These are phyloP conservation scores for Xylaria sp. DNA, from an alignment of 2,329 filamentous ascomycete genomes.

Conservation along the genomic window DNA sequence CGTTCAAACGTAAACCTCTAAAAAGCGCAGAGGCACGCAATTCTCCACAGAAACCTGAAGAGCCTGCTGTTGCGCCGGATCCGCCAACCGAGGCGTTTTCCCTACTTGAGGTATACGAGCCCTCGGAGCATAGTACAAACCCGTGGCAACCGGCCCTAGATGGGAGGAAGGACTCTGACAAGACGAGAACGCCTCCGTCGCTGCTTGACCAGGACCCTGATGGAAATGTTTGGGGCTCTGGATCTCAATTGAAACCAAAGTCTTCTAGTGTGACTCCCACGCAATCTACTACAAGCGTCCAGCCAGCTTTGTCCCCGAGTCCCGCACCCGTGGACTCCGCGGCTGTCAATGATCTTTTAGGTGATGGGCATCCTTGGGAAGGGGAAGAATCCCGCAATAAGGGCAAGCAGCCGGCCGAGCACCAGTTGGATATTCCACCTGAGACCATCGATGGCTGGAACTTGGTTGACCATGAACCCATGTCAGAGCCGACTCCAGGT, in stretches of 20 bases:
- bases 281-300: conserved; percentile 53
- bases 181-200: conserved; percentile 45
- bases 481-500: conserved; percentile 45
- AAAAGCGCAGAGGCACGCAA: conserved; percentile 33
- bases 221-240: conserved; percentile 53
- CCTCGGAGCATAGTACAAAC: conserved; percentile 53
- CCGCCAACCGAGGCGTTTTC: conserved; percentile 55
- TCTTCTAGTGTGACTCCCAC: conserved; percentile 53
- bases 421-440: conserved; percentile 40
- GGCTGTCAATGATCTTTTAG: conserved; percentile 51
- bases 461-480: conserved; percentile 58
- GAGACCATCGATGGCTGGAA: conserved; percentile 61
- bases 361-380: conserved; percentile 63
- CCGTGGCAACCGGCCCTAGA: conserved; percentile 57
- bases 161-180: conserved; percentile 42
- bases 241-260: conserved; percentile 46
- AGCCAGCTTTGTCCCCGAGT: conserved; percentile 44
- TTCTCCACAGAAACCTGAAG: conserved; percentile 32
- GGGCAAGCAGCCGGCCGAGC: conserved; percentile 53
- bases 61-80: conserved; percentile 38
- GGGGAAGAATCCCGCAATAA: conserved; percentile 57
- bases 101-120: conserved; percentile 56
- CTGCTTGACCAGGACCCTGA: conserved; percentile 49
- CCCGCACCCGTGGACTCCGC: conserved; percentile 42
- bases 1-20: conserved; percentile 63